Evolutionary conservation across 345 rosid species (phyloP).

Genomic region (Aquilaria yunnanensis): DNA sequence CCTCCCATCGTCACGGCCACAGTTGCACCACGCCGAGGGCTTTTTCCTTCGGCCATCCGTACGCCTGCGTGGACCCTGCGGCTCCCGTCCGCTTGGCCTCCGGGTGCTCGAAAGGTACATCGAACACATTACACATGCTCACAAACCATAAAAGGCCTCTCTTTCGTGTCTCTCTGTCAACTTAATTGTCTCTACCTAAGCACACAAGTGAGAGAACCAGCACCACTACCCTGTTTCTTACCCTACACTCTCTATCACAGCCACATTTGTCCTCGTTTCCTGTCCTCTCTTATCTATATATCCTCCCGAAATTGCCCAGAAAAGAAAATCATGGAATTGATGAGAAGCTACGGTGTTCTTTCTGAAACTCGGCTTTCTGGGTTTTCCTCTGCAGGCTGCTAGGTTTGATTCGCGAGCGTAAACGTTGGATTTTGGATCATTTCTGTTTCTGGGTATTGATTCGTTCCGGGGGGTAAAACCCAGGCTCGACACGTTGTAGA

Average conservation of each 20-base stretch:
- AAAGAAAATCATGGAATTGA: background rate
- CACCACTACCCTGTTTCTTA: background rate
- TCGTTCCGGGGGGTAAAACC: conserved; percentile 23
- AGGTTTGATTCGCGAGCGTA: background rate
- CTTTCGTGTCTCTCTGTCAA: conserved; percentile 7
- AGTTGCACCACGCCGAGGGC: too few species aligned
- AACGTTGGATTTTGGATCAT: background rate
- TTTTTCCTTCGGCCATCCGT: background rate
- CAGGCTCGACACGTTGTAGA: conserved; percentile 49
- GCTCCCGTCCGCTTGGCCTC: background rate
- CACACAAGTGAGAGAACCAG: background rate
- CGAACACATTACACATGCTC: too few species aligned
- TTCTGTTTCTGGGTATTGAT: conserved; percentile 11
- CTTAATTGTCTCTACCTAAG: conserved; percentile 6
- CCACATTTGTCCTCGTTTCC: conserved; percentile 11
- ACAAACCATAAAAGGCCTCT: background rate
- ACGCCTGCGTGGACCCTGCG: background rate
- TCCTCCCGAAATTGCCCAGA: background rate
- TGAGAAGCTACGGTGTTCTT: background rate
- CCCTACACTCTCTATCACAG: conserved; percentile 7
- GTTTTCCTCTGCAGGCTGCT: background rate
- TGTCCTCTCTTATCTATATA: conserved; percentile 38
- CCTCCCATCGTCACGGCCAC: too few species aligned
- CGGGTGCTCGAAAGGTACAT: too few species aligned
- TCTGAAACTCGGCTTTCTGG: background rate